Conservation (phyloP, 768 basidiomycete genomes). For the Leccinum barrowsii region DNA sequence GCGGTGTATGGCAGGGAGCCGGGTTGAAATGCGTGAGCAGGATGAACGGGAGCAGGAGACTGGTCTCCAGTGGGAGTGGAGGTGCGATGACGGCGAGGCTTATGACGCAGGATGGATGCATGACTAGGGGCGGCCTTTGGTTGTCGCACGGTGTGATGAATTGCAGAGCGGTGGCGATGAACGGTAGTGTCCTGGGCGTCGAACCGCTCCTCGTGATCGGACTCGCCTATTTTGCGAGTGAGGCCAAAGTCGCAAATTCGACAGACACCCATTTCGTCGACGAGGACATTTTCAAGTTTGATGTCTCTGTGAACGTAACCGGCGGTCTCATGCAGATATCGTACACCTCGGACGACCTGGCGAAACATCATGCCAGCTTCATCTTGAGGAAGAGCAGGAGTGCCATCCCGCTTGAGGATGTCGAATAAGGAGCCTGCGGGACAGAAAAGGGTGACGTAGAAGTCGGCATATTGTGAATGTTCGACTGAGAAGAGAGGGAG, state of each 20-base stretch:
- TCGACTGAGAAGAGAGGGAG: conserved; percentile 73
- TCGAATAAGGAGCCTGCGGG: conserved; percentile 84
- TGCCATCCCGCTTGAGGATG: conserved; percentile 69
- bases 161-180: conserved; percentile 28
- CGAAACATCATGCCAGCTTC: conserved; percentile 83
- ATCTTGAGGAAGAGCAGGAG: conserved; percentile 67
- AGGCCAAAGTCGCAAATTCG: conserved; percentile 85
- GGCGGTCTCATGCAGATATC: conserved; percentile 77
- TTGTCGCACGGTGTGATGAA: conserved; percentile 25
- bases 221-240: conserved; percentile 59
- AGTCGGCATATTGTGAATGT: conserved; percentile 62
- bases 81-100: conserved; percentile 47
- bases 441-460: conserved; percentile 80
- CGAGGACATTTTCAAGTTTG: conserved; percentile 95
- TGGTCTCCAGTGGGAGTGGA: conserved; percentile 40
- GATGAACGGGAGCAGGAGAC: conserved; percentile 29
- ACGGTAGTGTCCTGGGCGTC: conserved; percentile 7
- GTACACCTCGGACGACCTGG: conserved; percentile 78
- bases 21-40: conserved; percentile 50
- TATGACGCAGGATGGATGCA: conserved; percentile 24
- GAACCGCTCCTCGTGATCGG: conserved; percentile 34
- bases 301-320: conserved; percentile 88
- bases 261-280: conserved; percentile 86
- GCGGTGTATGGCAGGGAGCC: conserved; percentile 91
- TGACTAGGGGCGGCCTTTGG: conserved; percentile 16